Conservation (phyloP, 2,329 filamentous ascomycete species). For the Lasiodiplodia citricola region DNA sequence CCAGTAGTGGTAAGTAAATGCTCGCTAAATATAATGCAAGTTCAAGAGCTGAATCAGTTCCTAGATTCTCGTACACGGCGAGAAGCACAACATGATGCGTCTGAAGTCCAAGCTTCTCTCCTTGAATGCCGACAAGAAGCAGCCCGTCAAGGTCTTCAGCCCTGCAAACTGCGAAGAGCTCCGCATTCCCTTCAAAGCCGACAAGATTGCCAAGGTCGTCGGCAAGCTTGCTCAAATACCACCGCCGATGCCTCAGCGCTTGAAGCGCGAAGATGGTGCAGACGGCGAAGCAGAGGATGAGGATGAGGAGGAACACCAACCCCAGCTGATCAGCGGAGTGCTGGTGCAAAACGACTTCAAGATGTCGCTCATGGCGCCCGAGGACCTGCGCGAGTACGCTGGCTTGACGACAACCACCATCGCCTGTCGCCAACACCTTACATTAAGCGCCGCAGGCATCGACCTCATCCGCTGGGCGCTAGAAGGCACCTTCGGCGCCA, state of each 20-base stretch:
- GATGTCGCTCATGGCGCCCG: conserved; percentile 93
- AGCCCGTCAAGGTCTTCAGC: conserved; percentile 89
- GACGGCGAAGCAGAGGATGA: conserved; percentile 33
- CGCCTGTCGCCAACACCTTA: conserved; percentile 88
- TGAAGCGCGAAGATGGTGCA: conserved; percentile 49
- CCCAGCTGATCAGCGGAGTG: conserved; percentile 79
- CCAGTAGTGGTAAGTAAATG: conserved; percentile 80
- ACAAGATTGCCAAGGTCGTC: conserved; percentile 95
- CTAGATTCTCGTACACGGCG: conserved; percentile 93
- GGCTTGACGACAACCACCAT: conserved; percentile 96
- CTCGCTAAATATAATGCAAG: background rate
- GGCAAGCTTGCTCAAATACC: conserved; percentile 86
- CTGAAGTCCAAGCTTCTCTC: conserved; percentile 93
- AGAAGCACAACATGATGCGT: conserved; percentile 97
- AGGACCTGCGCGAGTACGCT: conserved; percentile 93
- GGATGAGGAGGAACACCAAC: conserved; percentile 34
- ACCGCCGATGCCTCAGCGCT: conserved; percentile 58
- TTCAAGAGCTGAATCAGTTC: background rate
- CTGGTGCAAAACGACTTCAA: conserved; percentile 98
- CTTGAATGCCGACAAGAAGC: conserved; percentile 80
- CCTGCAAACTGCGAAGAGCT: conserved; percentile 95
- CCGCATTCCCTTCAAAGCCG: conserved; percentile 90
- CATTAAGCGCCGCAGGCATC: conserved; percentile 83
- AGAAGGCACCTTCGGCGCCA: conserved; percentile 88
- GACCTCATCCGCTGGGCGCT: conserved; percentile 94